Evolutionary conservation across 345 rosid species (phyloP).

Genomic region (Streptanthus diversifolius): DNA sequence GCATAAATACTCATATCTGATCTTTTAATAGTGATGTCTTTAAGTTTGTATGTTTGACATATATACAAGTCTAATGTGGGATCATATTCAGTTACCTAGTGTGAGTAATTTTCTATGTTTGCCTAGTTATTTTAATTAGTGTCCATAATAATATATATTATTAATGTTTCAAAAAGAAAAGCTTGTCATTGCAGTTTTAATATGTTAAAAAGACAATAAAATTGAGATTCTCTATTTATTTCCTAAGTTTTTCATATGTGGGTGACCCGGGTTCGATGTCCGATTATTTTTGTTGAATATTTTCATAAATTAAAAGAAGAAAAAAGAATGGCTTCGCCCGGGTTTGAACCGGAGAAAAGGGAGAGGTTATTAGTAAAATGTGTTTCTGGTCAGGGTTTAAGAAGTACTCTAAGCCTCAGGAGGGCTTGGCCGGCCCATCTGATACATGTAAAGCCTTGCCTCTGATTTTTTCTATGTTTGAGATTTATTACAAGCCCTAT

Average conservation of each 20-base stretch:
- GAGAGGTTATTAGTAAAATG: too few relatives aligned
- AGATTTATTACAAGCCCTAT: too few relatives aligned
- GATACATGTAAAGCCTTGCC: neutral
- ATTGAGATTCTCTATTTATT: neutral
- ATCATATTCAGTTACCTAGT: neutral
- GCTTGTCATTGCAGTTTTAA: neutral
- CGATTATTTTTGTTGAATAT: conserved; percentile 18
- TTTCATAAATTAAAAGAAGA: neutral
- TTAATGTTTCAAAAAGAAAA: neutral
- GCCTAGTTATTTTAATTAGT: neutral
- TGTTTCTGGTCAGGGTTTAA: too few relatives aligned
- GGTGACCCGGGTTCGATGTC: conserved; percentile 94
- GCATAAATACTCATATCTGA: neutral
- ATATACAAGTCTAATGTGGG: neutral
- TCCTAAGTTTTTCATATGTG: neutral
- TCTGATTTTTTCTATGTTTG: neutral
- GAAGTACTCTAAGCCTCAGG: neutral
- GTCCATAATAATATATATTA: neutral
- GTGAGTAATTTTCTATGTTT: neutral
- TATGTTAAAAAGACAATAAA: neutral
- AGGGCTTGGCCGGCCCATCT: neutral
- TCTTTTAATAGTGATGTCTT: neutral
- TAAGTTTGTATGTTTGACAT: neutral
- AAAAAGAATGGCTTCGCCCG: neutral
- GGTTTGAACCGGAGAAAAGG: neutral